A percentile compares a stretch with the other conserved stretches of the same genome.
These are phyloP conservation scores for Rubia balearica DNA, from an alignment of 305 asterid species.

Conservation along the genomic window DNA sequence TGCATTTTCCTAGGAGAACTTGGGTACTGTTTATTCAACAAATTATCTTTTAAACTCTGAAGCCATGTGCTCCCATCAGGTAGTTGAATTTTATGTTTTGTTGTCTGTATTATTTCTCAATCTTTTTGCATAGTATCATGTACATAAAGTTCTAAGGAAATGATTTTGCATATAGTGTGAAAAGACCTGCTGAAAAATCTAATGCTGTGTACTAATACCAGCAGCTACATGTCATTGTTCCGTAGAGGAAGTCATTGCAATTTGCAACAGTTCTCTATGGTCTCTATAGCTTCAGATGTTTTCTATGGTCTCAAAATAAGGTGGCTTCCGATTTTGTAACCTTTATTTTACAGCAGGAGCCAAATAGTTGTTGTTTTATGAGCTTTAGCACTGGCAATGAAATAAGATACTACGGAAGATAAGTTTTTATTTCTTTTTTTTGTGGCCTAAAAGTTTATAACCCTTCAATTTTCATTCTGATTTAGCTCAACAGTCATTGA, in stretches of 20 bases:
- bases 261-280: slow-evolving; percentile 36
- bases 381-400: too few relatives aligned
- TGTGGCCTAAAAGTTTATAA: too few relatives aligned
- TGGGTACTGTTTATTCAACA: not conserved
- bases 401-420: too few relatives aligned
- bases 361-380: not conserved
- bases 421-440: too few relatives aligned
- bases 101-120: not conserved
- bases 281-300: not conserved
- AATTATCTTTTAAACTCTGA: not conserved
- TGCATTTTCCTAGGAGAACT: not conserved
- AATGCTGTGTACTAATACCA: not conserved
- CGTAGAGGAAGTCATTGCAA: slow-evolving; percentile 66
- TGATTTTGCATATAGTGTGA: not conserved
- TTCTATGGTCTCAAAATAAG: too few relatives aligned
- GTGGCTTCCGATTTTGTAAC: too few relatives aligned
- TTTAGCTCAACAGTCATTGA: too few relatives aligned
- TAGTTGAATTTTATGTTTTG: not conserved
- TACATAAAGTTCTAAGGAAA: not conserved
- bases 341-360: not conserved
- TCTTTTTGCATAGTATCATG: not conserved
- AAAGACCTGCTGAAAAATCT: slow-evolving; percentile 3
- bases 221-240: not conserved
- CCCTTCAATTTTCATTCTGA: too few relatives aligned
- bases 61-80: not conserved